A percentile compares a stretch with the other conserved stretches of the same genome.
Conservation (phyloP, 306 rosid genomes). For the Ormosia semicastrata region DNA sequence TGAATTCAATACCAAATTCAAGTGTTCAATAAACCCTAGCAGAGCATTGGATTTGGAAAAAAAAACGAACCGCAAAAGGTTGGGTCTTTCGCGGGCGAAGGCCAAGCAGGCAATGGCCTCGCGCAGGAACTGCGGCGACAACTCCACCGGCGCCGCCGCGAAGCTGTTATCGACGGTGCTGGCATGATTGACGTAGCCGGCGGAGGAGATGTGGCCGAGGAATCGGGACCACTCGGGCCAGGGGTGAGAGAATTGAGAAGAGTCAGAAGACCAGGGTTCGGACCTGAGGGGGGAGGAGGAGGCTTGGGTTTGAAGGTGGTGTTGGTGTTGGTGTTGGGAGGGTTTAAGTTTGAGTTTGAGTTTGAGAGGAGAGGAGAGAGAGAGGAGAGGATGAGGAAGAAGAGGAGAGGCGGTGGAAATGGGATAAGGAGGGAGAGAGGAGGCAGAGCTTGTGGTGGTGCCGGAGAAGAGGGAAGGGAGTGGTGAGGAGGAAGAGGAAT, state of each 20-base stretch:
- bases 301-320: conserved; percentile 42
- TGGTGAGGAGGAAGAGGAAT: conserved; percentile 56
- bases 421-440: conserved; percentile 15
- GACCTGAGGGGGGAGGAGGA: conserved; percentile 17
- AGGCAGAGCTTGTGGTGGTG: conserved; percentile 45
- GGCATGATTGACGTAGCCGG: conserved; percentile 37
- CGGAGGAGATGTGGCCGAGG: conserved; percentile 47
- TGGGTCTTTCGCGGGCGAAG: conserved; percentile 60
- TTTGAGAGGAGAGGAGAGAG: conserved; percentile 16
- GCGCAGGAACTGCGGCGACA: conserved; percentile 15
- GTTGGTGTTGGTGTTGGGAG: conserved; percentile 36
- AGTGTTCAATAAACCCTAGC: background rate
- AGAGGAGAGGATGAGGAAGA: conserved; percentile 12
- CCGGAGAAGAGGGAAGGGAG: conserved; percentile 46
- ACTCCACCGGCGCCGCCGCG: background rate
- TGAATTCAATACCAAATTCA: background rate
- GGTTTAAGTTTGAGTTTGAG: conserved; percentile 28
- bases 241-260: conserved; percentile 18
- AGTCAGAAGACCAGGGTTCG: conserved; percentile 12
- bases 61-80: conserved; percentile 58
- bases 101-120: conserved; percentile 61
- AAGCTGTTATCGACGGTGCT: background rate
- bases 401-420: conserved; percentile 6
- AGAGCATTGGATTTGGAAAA: background rate
- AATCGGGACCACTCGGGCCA: conserved; percentile 72